Conservation (phyloP, 768 basidiomycete species). For the Podaxis sp. region DNA sequence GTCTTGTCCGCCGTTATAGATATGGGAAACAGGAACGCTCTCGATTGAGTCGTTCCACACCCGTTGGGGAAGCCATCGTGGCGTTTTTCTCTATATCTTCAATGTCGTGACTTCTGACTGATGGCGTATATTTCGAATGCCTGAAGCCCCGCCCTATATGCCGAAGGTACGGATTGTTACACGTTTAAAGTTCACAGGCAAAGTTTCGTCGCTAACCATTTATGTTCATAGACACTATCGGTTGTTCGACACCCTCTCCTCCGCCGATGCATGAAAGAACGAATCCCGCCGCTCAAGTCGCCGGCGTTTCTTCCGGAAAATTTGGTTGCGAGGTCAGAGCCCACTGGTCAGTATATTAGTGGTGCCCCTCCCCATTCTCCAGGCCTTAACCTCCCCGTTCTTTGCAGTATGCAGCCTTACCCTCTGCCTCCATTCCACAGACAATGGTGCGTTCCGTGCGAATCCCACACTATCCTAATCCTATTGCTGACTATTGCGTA, state of each 20-base stretch:
- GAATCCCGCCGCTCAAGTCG: background rate
- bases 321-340: background rate
- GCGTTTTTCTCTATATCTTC: background rate
- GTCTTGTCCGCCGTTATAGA: background rate
- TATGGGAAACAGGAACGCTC: background rate
- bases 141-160: background rate
- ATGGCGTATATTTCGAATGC: background rate
- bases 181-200: constrained; percentile 5
- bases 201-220: constrained; percentile 12
- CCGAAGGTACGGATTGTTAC: constrained; percentile 8
- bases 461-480: background rate
- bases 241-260: constrained; percentile 5
- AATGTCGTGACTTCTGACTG: constrained; percentile 1
- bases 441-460: background rate
- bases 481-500: background rate
- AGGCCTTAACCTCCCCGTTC: background rate
- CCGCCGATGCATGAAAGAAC: constrained; percentile 11
- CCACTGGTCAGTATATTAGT: constrained; percentile 2
- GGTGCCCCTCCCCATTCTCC: background rate
- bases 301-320: background rate
- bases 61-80: background rate
- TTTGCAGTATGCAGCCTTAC: constrained; percentile 1
- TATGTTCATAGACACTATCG: constrained; percentile 4
- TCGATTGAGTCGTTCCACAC: background rate
- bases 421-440: background rate